Base-by-base conservation (phyloP, 2,329 filamentous ascomycete genomes). In the Penicillium polonicum region DNA sequence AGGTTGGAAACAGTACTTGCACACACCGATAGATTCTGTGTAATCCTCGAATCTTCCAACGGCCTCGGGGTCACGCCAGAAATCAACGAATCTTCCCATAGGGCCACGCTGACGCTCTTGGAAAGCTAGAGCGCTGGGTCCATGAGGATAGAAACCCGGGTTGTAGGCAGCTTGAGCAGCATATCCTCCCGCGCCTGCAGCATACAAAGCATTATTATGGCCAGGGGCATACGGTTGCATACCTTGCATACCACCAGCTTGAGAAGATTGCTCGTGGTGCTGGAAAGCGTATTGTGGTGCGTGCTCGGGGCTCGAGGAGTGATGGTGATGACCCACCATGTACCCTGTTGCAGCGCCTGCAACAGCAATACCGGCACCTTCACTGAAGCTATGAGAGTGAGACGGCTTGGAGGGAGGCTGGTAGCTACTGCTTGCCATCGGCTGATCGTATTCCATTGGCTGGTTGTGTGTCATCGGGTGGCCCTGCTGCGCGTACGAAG, bases 1-100 rank as follows among this genome's bases (percentile, higher is more conserved):
- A 7, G 85, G 85, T 59, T 87, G 84, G 65, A 88, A 88, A 69
- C 85, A 88, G 64, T 85, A 77, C 61, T 81, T 85, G 74, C 85
- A 88, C 2, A 88, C 82, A 23, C 85, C 85, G 64, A 87, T 87
- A 58, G 83, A 82, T 71, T 88, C 84, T 1, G 85, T 87, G 65
- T 88, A 88, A 67, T 87, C 85, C 70, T 88, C 85, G 75, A 86
- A 88, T 68, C 82, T 82, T 19, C 80, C 81, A 0, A 88, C 84
- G n/a, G 85, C 85, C 60, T 88, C 84, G 1, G 84, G 80, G 60
- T 84, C 85, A 67, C 80, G 85, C 82, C 82, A 87, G 77, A 81
- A 88, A 65, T 84, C 82, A 39, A 84, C 77, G 31, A 86, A 77
- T 49, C 77, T 80, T 38, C 76, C 77, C 1, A 88, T 75, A 0